phyloP scores from a whole-genome alignment of 2,329 filamentous ascomycete species.

The Zymoseptoria passerinii region DNA sequence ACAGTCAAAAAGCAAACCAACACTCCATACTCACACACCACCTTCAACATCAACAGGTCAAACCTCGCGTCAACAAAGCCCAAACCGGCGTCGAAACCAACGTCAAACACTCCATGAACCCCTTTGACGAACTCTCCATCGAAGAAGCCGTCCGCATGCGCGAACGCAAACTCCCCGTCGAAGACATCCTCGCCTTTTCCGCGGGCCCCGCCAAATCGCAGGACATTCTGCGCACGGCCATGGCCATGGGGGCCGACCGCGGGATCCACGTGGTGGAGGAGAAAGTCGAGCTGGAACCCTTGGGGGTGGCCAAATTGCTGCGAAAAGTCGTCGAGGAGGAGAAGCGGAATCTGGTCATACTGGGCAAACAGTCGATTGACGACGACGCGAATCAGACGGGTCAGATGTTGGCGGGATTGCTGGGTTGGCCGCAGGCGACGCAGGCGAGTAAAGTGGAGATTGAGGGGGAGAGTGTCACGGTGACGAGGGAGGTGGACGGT shows the following conservation, averaged over 20 bases:
- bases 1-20: constrained; percentile 1
- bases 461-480: constrained; percentile 59
- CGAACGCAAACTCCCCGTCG: constrained; percentile 62
- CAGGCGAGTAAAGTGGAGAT: constrained; percentile 82
- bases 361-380: constrained; percentile 98
- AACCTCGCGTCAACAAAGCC: constrained; percentile 61
- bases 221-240: constrained; percentile 86
- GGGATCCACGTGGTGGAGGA: constrained; percentile 64
- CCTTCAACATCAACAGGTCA: constrained; percentile 43
- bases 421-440: constrained; percentile 91
- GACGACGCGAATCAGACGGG: constrained; percentile 93
- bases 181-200: constrained; percentile 83
- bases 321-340: constrained; percentile 71
- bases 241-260: constrained; percentile 98
- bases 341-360: constrained; percentile 80
- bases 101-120: constrained; percentile 98
- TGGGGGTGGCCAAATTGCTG: constrained; percentile 86
- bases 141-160: constrained; percentile 93
- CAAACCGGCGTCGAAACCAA: constrained; percentile 84
- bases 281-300: constrained; percentile 76
- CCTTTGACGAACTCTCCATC: constrained; percentile 96
- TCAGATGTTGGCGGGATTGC: constrained; percentile 88
- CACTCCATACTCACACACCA: background rate
- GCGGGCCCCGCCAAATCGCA: constrained; percentile 80
- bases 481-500: constrained; percentile 89